Percentiles rank a stretch among this genome's conserved stretches.
These are phyloP conservation scores for Phytophthora litchii DNA, from an alignment of 352 stramenopile species.

Conservation along the genomic window DNA sequence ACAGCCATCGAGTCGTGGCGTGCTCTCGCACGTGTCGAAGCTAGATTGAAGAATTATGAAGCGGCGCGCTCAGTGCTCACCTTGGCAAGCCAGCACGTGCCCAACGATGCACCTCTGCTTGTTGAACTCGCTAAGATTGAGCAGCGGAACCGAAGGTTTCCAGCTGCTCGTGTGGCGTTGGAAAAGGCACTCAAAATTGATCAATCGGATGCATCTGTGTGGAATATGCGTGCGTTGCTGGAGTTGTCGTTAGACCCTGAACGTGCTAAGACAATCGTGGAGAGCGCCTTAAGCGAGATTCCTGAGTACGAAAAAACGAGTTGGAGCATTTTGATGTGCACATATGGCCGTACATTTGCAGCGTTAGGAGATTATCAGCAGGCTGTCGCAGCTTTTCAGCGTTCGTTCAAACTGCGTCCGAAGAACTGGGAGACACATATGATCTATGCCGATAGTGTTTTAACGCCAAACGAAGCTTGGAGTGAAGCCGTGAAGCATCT, in stretches of 20 bases:
- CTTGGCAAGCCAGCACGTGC: constrained; percentile 69
- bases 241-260: constrained; percentile 71
- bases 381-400: constrained; percentile 78
- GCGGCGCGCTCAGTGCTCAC: constrained; percentile 69
- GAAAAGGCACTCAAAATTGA: constrained; percentile 83
- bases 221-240: constrained; percentile 83
- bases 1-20: constrained; percentile 75
- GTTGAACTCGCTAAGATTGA: constrained; percentile 86
- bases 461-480: constrained; percentile 77
- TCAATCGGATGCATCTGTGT: constrained; percentile 62
- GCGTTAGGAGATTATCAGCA: constrained; percentile 73
- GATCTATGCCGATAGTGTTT: constrained; percentile 82
- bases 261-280: constrained; percentile 74
- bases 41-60: constrained; percentile 60
- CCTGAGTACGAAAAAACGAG: constrained; percentile 84
- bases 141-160: constrained; percentile 66
- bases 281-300: constrained; percentile 69
- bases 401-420: constrained; percentile 76
- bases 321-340: constrained; percentile 87
- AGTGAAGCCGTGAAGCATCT: constrained; percentile 77
- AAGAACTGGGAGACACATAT: constrained; percentile 88
- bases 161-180: constrained; percentile 59
- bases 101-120: constrained; percentile 69
- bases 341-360: constrained; percentile 77
- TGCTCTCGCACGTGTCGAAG: constrained; percentile 69